phyloP scores from a whole-genome alignment of 768 basidiomycete species.

The Agrocybe praecox region DNA sequence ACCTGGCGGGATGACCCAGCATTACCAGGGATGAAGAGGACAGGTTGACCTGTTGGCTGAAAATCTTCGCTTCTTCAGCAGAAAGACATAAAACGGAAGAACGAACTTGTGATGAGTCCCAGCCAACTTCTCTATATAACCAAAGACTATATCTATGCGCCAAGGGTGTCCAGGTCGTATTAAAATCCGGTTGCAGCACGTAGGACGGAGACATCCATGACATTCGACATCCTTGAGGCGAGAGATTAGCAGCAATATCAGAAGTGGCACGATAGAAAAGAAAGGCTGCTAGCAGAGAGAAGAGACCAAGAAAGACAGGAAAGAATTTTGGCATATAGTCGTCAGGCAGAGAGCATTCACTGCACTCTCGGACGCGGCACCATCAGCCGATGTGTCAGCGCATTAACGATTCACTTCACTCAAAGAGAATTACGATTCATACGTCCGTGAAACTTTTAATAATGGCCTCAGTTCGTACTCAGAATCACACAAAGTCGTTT shows the following conservation, averaged over 20 bases:
- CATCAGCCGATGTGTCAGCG: not conserved
- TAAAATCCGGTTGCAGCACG: slow-evolving; percentile 67
- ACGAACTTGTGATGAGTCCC: slow-evolving; percentile 68
- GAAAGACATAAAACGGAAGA: not conserved
- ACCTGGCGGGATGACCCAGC: slow-evolving; percentile 95
- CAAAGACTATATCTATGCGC: slow-evolving; percentile 81
- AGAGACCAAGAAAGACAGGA: slow-evolving; percentile 35
- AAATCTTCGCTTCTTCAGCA: not conserved
- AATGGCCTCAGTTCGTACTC: not conserved
- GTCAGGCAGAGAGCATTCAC: not conserved
- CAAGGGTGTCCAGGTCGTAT: slow-evolving; percentile 70
- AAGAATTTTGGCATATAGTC: slow-evolving; percentile 26
- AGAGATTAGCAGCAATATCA: slow-evolving; percentile 53
- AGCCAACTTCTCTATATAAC: slow-evolving; percentile 88
- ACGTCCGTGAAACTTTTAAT: not conserved
- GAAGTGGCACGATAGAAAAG: slow-evolving; percentile 45
- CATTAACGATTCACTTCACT: not conserved
- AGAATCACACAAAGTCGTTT: not conserved
- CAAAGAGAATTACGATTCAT: not conserved
- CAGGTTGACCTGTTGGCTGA: slow-evolving; percentile 51
- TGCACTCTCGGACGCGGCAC: not conserved
- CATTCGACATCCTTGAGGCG: slow-evolving; percentile 94
- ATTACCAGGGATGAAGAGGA: slow-evolving; percentile 96
- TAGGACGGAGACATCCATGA: slow-evolving; percentile 96
- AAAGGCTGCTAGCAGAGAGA: slow-evolving; percentile 33